Percentiles rank a stretch among this genome's conserved stretches.
These are phyloP conservation scores for Murraya koenigii DNA, from an alignment of 345 rosid species.

Conservation along the genomic window DNA sequence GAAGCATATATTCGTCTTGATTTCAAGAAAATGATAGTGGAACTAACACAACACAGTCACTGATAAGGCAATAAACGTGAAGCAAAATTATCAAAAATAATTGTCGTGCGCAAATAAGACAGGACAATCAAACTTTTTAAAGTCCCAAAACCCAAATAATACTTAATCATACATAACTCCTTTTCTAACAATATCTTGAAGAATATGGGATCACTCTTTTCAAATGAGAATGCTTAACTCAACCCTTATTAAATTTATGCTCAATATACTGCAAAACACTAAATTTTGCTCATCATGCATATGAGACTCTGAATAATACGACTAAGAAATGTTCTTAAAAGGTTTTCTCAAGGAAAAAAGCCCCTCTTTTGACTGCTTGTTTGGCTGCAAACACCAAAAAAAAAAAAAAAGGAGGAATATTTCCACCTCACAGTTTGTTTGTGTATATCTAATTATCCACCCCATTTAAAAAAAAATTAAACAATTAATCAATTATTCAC, in stretches of 20 bases:
- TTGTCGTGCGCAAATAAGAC: not conserved
- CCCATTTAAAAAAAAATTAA: too few species aligned
- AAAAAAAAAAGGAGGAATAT: too few species aligned
- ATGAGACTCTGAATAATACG: not conserved
- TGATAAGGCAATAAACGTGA: not conserved
- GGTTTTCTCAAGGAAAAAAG: not conserved
- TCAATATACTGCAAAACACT: not conserved
- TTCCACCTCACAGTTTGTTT: not conserved
- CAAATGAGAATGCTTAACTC: not conserved
- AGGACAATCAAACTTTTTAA: not conserved
- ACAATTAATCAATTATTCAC: too few species aligned
- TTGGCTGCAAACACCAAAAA: not conserved
- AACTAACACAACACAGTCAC: slow-evolving; percentile 14
- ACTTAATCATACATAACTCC: slow-evolving; percentile 15
- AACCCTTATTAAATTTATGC: not conserved
- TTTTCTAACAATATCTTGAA: slow-evolving; percentile 21
- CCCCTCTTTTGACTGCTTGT: not conserved
- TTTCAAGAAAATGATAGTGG: slow-evolving; percentile 6
- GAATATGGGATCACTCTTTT: slow-evolving; percentile 17
- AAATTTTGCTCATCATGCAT: not conserved
- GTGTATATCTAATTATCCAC: too few species aligned
- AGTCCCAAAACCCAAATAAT: not conserved
- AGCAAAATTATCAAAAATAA: not conserved
- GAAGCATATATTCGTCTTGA: not conserved
- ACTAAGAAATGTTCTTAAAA: not conserved